Evolutionary conservation across 257 asterid genomes (phyloP).

Genomic region (Echium plantagineum): DNA sequence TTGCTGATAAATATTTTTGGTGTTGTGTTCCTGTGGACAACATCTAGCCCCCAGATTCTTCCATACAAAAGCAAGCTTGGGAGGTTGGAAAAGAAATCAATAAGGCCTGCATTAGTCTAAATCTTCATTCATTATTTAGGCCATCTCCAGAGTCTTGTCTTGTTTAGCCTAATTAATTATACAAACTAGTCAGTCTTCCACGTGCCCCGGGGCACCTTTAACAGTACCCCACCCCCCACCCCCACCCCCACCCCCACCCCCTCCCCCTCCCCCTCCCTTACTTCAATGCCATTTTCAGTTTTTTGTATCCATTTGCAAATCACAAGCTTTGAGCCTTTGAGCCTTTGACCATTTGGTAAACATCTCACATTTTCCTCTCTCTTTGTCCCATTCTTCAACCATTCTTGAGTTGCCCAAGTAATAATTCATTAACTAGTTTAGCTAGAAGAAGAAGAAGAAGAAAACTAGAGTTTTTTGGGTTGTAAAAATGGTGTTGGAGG

Average conservation of each 20-base stretch:
- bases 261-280: slow-evolving; percentile 6
- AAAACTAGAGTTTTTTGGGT: too few species aligned
- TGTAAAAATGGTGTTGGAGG: slow-evolving; percentile 76
- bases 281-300: slow-evolving; percentile 39
- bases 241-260: slow-evolving; percentile 16
- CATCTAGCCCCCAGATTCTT: too few species aligned
- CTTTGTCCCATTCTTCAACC: slow-evolving; percentile 3
- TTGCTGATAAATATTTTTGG: too few species aligned
- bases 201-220: slow-evolving; percentile 57
- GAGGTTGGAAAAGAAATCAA: background rate
- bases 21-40: too few species aligned
- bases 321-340: slow-evolving; percentile 1
- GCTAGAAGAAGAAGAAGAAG: too few species aligned
- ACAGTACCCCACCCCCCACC: slow-evolving; percentile 35
- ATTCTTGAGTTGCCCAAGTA: too few species aligned
- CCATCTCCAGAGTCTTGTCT: slow-evolving; percentile 19
- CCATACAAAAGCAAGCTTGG: background rate
- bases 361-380: slow-evolving; percentile 13
- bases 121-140: background rate
- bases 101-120: background rate
- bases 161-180: slow-evolving; percentile 28
- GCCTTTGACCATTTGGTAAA: slow-evolving; percentile 24
- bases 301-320: slow-evolving; percentile 19
- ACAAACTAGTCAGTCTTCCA: slow-evolving; percentile 39
- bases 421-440: too few species aligned